A percentile compares a stretch with the other conserved stretches of the same genome.
These are phyloP conservation scores for Metschnikowia proteae DNA, from an alignment of 805 yeast species.

Conservation along the genomic window DNA sequence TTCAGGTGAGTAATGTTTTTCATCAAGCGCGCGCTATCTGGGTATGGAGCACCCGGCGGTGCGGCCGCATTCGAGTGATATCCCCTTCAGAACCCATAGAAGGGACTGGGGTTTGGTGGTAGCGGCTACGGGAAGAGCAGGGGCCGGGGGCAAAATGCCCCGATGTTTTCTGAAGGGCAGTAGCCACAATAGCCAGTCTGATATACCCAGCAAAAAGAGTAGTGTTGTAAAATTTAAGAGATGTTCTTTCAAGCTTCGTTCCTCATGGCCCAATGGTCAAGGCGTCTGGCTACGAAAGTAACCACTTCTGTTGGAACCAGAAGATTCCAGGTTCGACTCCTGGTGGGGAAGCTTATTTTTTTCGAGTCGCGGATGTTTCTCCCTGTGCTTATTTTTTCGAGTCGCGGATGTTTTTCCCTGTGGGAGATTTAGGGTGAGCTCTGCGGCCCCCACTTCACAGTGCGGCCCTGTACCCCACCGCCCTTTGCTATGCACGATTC, in stretches of 20 bases:
- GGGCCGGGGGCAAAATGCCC: too few relatives aligned
- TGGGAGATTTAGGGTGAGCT: not conserved
- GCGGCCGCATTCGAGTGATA: too few relatives aligned
- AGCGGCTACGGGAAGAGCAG: not conserved
- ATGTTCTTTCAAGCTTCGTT: slow-evolving; percentile 37
- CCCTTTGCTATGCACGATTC: too few relatives aligned
- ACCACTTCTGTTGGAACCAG: slow-evolving; percentile 48
- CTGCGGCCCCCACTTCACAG: too few relatives aligned
- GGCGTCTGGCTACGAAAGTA: slow-evolving; percentile 69
- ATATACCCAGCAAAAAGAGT: not conserved
- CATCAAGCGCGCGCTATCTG: slow-evolving; percentile 1
- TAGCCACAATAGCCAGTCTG: too few relatives aligned
- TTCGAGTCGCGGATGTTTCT: not conserved
- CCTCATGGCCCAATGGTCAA: slow-evolving; percentile 77
- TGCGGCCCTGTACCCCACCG: not conserved
- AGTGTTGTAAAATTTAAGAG: not conserved
- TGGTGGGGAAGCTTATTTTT: slow-evolving; percentile 49
- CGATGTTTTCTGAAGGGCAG: too few relatives aligned
- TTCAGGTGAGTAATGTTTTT: not conserved
- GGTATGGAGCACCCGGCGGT: not conserved
- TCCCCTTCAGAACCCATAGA: too few relatives aligned
- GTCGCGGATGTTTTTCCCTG: not conserved
- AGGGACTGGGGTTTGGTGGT: too few relatives aligned
- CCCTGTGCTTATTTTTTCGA: slow-evolving; percentile 24
- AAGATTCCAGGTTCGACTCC: slow-evolving; percentile 56